Conservation (phyloP, 2,329 filamentous ascomycete species). For the Calonectria honghensis region DNA sequence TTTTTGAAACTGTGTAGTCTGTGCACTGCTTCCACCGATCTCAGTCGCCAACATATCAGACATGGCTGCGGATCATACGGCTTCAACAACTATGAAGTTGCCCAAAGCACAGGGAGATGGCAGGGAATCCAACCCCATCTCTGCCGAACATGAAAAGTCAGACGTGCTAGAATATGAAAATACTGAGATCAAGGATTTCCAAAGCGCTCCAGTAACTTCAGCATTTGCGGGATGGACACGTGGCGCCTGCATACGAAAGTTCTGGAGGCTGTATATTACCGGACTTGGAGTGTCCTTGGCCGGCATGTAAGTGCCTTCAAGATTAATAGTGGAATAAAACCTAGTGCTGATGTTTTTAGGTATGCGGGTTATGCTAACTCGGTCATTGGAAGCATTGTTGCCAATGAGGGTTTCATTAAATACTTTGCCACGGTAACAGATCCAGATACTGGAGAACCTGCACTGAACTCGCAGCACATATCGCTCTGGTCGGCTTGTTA, state of each 20-base stretch:
- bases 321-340: background rate
- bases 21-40: background rate
- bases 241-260: constrained; percentile 35
- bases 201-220: constrained; percentile 17
- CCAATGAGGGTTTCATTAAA: constrained; percentile 39
- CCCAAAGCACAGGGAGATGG: background rate
- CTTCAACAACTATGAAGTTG: background rate
- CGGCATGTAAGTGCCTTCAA: constrained; percentile 31
- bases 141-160: background rate
- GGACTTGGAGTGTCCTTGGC: constrained; percentile 37
- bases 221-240: constrained; percentile 34
- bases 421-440: constrained; percentile 39
- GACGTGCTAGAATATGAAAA: constrained; percentile 26
- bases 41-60: background rate
- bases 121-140: background rate
- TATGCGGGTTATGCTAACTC: constrained; percentile 39
- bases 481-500: constrained; percentile 39
- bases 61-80: background rate
- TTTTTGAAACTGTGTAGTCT: background rate
- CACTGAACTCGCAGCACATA: constrained; percentile 36
- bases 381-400: constrained; percentile 40
- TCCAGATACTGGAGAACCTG: constrained; percentile 35
- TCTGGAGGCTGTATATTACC: constrained; percentile 37
- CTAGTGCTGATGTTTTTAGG: background rate
- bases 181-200: background rate